These are phyloP conservation scores for Myxozyma neotropica DNA, from an alignment of 805 yeast genomes.

Conservation along the genomic window DNA sequence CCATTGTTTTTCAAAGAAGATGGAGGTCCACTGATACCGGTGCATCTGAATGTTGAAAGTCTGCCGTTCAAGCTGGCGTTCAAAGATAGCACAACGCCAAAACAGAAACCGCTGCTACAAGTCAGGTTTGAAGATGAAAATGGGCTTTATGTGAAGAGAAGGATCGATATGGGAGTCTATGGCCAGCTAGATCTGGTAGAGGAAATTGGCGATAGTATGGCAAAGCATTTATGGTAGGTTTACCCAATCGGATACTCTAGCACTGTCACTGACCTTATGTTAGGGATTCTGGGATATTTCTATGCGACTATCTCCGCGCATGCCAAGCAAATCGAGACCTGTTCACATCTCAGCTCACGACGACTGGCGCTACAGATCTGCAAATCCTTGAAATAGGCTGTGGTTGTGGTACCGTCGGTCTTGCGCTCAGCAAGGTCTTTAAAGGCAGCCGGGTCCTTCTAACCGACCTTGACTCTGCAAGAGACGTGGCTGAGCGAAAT, in stretches of 20 bases:
- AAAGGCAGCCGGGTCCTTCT: conserved; percentile 36
- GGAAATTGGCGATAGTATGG: conserved; percentile 48
- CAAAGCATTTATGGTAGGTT: conserved; percentile 51
- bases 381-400: conserved; percentile 48
- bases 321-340: not conserved
- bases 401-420: conserved; percentile 49
- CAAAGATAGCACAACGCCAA: not conserved
- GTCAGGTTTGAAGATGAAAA: conserved; percentile 1
- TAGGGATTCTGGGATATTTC: conserved; percentile 31
- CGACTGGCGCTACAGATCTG: not conserved
- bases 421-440: conserved; percentile 39
- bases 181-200: conserved; percentile 38
- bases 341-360: not conserved
- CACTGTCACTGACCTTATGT: not conserved
- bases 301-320: conserved; percentile 11
- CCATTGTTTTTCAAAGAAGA: not conserved
- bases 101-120: not conserved
- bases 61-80: conserved; percentile 4
- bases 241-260: conserved; percentile 33
- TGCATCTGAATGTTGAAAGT: conserved; percentile 4
- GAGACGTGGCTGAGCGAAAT: conserved; percentile 44
- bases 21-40: not conserved
- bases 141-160: conserved; percentile 12
- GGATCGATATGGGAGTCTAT: conserved; percentile 2
- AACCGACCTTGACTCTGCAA: conserved; percentile 48